Percentiles rank a stretch among this genome's conserved stretches.
Evolutionary conservation across 108 stramenopile species (phyloP).

Genomic region (Schizochytrium sp.): DNA sequence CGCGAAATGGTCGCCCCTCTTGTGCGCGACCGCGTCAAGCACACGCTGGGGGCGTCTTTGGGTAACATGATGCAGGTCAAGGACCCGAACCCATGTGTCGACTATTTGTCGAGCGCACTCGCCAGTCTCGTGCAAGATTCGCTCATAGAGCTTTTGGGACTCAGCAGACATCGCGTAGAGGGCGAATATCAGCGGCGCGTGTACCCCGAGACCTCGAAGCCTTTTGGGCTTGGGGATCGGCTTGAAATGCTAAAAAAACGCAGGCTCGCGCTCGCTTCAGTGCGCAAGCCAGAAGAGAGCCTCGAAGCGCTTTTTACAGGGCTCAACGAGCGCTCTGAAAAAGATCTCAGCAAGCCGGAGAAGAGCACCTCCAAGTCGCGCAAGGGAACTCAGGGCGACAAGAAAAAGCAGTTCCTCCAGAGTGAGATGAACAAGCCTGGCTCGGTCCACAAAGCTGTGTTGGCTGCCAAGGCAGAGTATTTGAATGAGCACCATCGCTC

Average conservation of each 20-base stretch:
- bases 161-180: not conserved
- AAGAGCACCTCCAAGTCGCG: not conserved
- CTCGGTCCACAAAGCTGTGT: not conserved
- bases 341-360: not conserved
- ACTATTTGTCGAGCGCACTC: not conserved
- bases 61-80: not conserved
- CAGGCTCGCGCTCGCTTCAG: not conserved
- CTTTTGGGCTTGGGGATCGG: not conserved
- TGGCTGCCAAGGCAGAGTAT: not conserved
- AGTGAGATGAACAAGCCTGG: not conserved
- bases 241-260: not conserved
- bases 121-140: not conserved
- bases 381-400: not conserved
- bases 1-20: not conserved
- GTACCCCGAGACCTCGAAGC: not conserved
- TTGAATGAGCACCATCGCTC: not conserved
- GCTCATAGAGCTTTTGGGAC: not conserved
- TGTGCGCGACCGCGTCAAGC: not conserved
- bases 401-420: not conserved
- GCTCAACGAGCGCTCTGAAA: not conserved
- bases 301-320: not conserved
- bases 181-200: not conserved
- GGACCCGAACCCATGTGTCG: not conserved
- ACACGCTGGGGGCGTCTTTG: not conserved
- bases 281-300: not conserved